Evolutionary conservation across 257 asterid genomes (phyloP).

Genomic region (Cynanchum wilfordii): DNA sequence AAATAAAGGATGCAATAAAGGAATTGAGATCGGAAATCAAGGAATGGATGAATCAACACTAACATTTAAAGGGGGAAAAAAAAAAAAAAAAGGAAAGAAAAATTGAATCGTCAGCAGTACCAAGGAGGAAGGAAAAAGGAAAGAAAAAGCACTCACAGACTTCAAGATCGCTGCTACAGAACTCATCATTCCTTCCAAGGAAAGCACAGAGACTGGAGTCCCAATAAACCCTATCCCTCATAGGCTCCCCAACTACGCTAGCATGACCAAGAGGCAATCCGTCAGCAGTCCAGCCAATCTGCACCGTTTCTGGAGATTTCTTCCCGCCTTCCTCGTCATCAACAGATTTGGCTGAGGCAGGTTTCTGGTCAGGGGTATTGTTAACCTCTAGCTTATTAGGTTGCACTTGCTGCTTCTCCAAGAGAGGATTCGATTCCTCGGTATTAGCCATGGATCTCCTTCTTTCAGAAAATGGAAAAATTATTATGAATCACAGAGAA

Average conservation of each 20-base stretch:
- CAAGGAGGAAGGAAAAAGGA: background rate
- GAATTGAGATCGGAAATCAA: background rate
- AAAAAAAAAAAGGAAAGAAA: background rate
- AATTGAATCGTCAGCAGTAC: conserved; percentile 9
- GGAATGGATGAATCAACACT: background rate
- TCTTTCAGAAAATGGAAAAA: background rate
- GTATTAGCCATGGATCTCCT: conserved; percentile 39
- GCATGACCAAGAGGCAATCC: conserved; percentile 52
- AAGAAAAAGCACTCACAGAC: conserved; percentile 35
- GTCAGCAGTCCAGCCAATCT: conserved; percentile 70
- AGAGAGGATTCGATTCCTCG: conserved; percentile 65
- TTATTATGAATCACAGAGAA: background rate
- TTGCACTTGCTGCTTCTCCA: conserved; percentile 34
- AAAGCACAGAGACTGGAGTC: conserved; percentile 38
- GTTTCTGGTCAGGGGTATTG: conserved; percentile 19
- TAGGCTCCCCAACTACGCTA: conserved; percentile 39
- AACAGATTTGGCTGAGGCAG: conserved; percentile 19
- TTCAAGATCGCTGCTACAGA: conserved; percentile 54
- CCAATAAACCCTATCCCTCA: conserved; percentile 35
- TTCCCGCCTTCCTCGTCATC: conserved; percentile 25
- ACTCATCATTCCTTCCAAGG: conserved; percentile 40
- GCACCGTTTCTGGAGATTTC: conserved; percentile 20
- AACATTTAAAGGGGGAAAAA: background rate
- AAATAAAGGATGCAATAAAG: background rate
- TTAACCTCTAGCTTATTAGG: conserved; percentile 5